These are phyloP conservation scores for Prunus dulcis DNA, from an alignment of 306 rosid species.

Conservation along the genomic window DNA sequence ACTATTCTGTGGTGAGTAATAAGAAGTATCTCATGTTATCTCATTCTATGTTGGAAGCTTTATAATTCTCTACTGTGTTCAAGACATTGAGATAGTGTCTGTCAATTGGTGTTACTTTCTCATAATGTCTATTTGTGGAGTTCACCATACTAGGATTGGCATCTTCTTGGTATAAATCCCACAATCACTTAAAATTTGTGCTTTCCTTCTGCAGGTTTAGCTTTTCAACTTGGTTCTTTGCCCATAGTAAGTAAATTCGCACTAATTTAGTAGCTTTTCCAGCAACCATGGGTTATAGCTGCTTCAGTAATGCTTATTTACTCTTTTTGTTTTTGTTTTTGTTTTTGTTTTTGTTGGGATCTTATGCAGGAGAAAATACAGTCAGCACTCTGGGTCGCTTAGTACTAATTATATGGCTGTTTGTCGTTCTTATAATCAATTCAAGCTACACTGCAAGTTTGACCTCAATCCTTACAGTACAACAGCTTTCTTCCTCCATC, in stretches of 20 bases:
- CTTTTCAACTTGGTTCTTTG: constrained; percentile 66
- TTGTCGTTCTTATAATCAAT: constrained; percentile 86
- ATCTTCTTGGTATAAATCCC: background rate
- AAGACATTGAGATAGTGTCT: background rate
- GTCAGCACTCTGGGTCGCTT: constrained; percentile 87
- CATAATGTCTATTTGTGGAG: background rate
- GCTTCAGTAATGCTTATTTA: constrained; percentile 20
- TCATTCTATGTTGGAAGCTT: background rate
- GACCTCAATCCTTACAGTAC: constrained; percentile 97
- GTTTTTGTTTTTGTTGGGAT: background rate
- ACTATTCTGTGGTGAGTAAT: constrained; percentile 63
- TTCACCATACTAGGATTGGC: background rate
- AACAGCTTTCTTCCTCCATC: constrained; percentile 68
- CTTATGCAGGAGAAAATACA: constrained; percentile 75
- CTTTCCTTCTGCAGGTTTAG: constrained; percentile 46
- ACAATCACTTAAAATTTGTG: background rate
- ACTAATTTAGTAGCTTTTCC: background rate
- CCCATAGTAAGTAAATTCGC: constrained; percentile 68
- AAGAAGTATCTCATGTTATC: constrained; percentile 17
- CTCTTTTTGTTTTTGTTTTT: background rate
- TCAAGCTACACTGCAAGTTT: constrained; percentile 97
- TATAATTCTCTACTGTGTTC: background rate
- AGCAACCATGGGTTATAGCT: constrained; percentile 9
- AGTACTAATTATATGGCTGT: constrained; percentile 83
- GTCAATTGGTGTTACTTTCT: constrained; percentile 5